Base-by-base conservation (phyloP, 768 basidiomycete genomes). In the Trametes sanguinea region DNA sequence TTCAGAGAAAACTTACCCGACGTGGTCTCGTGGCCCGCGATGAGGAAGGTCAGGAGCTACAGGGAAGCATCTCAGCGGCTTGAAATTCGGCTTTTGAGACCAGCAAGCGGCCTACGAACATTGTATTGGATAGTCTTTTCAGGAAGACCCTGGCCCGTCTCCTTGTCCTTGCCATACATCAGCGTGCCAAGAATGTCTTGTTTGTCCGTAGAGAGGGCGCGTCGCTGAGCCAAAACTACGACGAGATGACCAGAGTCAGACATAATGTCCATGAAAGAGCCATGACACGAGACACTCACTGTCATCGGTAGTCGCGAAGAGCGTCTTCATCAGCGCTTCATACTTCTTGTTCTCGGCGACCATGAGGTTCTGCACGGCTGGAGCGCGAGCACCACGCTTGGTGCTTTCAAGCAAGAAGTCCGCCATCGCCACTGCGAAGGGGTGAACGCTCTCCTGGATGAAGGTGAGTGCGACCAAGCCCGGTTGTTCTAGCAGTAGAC, bases 11-110 rank as follows among this genome's bases (percentile, higher is more conserved):
- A 22, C 22, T 43, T 27, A 69, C 78, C 78, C 54, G 76, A 70
- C 13, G 71, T 73, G 6, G 76, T 77, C 52, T 77, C 77, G 57
- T 79, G 77, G 16, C 77, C 81, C 7, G 81, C 81, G 51, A 82
- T 79, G 10, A 83, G 69, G 76, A 83, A 83, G 1, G 82, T 83
- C 9, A 80, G 67, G 3, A 83, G 74, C 78, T 79, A 17, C 2
- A 7, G 6, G n/a, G 22, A 22, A 22, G 22, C 22, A 22, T 22
- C 1, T 22, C 22, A 4, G 5, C 16, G 32, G 11, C 13, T 32
- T 50, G 22, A 52, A n/a, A 39, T 6, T 29, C 10, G 46, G 4
- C 42, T 43, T 43, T n/a, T 5, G 42, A n/a, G 4, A 37, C 32
- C 43, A 30, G 16, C 22, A 27, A 61, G 27, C 11, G 30, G 14